Evolutionary conservation across 2,329 filamentous ascomycete species (phyloP).

Genomic region (Verticillium nonalfalfae): DNA sequence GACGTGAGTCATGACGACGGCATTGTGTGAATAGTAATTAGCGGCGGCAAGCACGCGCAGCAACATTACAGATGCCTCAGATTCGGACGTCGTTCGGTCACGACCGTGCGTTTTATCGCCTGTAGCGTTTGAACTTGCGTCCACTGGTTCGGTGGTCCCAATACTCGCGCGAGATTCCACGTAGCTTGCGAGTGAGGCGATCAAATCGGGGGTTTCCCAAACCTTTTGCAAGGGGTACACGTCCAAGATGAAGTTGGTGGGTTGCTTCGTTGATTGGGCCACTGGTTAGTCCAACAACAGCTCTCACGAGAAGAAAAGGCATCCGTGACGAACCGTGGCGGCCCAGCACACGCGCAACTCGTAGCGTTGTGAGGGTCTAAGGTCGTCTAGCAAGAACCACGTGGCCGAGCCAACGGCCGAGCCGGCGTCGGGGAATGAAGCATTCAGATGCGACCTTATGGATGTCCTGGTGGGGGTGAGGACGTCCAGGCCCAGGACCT

Average conservation of each 20-base stretch:
- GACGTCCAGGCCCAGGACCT: constrained; percentile 56
- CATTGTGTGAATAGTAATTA: constrained; percentile 76
- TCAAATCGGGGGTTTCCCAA: constrained; percentile 55
- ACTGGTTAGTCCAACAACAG: not conserved
- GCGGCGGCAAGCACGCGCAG: constrained; percentile 71
- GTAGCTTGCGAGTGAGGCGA: constrained; percentile 59
- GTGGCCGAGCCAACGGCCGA: constrained; percentile 53
- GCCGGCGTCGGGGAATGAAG: constrained; percentile 56
- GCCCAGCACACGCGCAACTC: constrained; percentile 92
- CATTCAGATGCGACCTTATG: constrained; percentile 58
- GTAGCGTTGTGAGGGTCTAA: constrained; percentile 71
- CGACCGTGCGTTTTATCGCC: not conserved
- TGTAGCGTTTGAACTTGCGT: constrained; percentile 7
- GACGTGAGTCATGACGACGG: constrained; percentile 66
- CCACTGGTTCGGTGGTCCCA: constrained; percentile 8
- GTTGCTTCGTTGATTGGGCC: constrained; percentile 56
- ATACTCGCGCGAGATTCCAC: constrained; percentile 41
- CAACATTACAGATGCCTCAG: constrained; percentile 52
- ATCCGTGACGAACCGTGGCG: constrained; percentile 62
- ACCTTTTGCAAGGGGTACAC: constrained; percentile 56
- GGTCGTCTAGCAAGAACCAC: constrained; percentile 71
- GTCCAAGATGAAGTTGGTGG: constrained; percentile 69
- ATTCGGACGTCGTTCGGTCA: not conserved
- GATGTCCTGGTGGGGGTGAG: constrained; percentile 52
- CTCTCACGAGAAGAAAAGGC: not conserved